Evolutionary conservation across 345 rosid genomes (phyloP).

Genomic region (Carallia pectinifolia): DNA sequence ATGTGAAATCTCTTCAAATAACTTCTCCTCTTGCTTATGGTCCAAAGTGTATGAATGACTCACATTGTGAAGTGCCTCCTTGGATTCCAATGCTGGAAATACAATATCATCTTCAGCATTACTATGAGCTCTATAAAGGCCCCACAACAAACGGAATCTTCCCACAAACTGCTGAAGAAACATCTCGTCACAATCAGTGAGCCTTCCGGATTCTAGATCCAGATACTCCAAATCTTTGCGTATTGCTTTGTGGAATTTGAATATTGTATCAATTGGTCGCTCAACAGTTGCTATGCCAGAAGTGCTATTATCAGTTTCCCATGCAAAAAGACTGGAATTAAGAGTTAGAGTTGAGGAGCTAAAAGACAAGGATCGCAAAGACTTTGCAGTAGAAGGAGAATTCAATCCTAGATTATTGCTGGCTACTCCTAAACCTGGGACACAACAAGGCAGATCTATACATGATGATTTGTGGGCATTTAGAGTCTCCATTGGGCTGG

Average conservation of each 20-base stretch:
- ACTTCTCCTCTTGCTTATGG: constrained; percentile 86
- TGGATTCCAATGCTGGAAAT: constrained; percentile 89
- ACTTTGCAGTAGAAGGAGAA: constrained; percentile 52
- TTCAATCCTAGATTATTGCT: constrained; percentile 39
- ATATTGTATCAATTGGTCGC: constrained; percentile 60
- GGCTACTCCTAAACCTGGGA: constrained; percentile 55
- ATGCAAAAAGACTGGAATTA: constrained; percentile 56
- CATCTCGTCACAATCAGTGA: constrained; percentile 60
- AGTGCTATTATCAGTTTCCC: constrained; percentile 50
- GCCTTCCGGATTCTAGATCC: constrained; percentile 86
- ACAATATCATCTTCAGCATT: constrained; percentile 96
- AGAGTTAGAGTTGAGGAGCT: constrained; percentile 50
- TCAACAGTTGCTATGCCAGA: constrained; percentile 33
- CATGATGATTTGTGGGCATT: constrained; percentile 24
- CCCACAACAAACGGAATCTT: constrained; percentile 85
- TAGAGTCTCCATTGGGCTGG: constrained; percentile 13
- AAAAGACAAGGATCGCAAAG: constrained; percentile 45
- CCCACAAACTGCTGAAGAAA: constrained; percentile 74
- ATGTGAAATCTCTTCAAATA: constrained; percentile 76
- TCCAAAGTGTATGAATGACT: constrained; percentile 89
- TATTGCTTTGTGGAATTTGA: constrained; percentile 62
- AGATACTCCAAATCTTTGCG: constrained; percentile 64
- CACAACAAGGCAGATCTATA: constrained; percentile 42
- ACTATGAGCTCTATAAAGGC: constrained; percentile 90
- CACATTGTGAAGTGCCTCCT: constrained; percentile 91